phyloP scores from a whole-genome alignment of 306 rosid genomes.

The Ziziphus jujuba region DNA sequence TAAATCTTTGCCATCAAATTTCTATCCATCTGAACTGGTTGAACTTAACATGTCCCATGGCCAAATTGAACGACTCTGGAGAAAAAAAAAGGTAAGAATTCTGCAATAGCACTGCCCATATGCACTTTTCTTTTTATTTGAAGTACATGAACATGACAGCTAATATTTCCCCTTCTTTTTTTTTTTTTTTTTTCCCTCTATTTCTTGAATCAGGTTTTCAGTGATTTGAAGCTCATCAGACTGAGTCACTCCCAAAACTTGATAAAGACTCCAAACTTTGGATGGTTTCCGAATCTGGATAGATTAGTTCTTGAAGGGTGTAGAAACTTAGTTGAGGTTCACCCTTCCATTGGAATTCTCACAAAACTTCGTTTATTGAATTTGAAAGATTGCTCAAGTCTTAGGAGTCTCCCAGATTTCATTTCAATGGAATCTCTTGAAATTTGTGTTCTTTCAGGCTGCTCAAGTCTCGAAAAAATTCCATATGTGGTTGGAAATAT shows the following conservation, averaged over 20 bases:
- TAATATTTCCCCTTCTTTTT: no score
- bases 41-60: slow-evolving; percentile 14
- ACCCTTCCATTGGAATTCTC: not conserved
- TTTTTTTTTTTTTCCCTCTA: no score
- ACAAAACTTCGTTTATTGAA: not conserved
- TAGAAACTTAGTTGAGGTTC: not conserved
- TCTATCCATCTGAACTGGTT: slow-evolving; percentile 16
- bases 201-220: no score
- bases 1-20: not conserved
- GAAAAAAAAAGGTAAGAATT: not conserved
- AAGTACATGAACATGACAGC: no score
- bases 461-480: not conserved
- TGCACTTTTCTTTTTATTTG: no score
- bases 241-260: no score
- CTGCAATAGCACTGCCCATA: no score
- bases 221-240: no score
- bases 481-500: not conserved
- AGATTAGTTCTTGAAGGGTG: not conserved
- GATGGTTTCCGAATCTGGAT: not conserved
- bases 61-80: slow-evolving; percentile 21
- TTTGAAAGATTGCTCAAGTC: not conserved
- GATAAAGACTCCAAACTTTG: not conserved
- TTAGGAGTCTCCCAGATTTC: not conserved
- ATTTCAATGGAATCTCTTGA: not conserved
- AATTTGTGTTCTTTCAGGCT: not conserved